phyloP scores from a whole-genome alignment of 306 rosid species.

The Senna siamea region DNA sequence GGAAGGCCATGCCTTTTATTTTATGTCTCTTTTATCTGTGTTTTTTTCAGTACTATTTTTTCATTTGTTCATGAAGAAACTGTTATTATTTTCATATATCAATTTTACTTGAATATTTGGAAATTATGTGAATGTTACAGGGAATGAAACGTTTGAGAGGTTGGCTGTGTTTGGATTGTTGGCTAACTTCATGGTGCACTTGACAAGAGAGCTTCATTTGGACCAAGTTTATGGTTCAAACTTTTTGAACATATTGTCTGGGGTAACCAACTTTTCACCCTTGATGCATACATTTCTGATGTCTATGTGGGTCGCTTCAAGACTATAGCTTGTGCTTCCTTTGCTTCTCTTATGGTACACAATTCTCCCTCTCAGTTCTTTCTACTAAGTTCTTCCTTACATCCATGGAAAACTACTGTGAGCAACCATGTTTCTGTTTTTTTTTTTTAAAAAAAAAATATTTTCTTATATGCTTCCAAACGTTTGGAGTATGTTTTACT shows the following conservation, averaged over 20 bases:
- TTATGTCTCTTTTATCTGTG: slow-evolving; percentile 53
- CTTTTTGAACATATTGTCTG: slow-evolving; percentile 58
- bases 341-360: slow-evolving; percentile 54
- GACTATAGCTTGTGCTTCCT: slow-evolving; percentile 68
- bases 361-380: not conserved
- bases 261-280: slow-evolving; percentile 62
- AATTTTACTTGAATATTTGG: too few species aligned
- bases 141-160: slow-evolving; percentile 86
- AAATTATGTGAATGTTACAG: slow-evolving; percentile 37
- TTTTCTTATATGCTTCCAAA: too few species aligned
- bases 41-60: not conserved
- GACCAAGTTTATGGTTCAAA: slow-evolving; percentile 70
- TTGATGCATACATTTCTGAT: slow-evolving; percentile 84
- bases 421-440: not conserved
- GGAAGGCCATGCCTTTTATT: slow-evolving; percentile 76
- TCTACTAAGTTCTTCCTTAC: too few species aligned
- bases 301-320: slow-evolving; percentile 72
- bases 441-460: too few species aligned
- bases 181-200: slow-evolving; percentile 80
- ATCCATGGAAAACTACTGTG: too few species aligned
- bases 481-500: slow-evolving; percentile 8
- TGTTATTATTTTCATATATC: not conserved
- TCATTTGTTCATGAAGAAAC: not conserved
- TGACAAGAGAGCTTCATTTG: slow-evolving; percentile 60
- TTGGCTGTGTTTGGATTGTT: slow-evolving; percentile 70